Percentiles rank a stretch among this genome's conserved stretches.
Conservation (phyloP, 768 basidiomycete genomes). For the Pleurotus eryngii region DNA sequence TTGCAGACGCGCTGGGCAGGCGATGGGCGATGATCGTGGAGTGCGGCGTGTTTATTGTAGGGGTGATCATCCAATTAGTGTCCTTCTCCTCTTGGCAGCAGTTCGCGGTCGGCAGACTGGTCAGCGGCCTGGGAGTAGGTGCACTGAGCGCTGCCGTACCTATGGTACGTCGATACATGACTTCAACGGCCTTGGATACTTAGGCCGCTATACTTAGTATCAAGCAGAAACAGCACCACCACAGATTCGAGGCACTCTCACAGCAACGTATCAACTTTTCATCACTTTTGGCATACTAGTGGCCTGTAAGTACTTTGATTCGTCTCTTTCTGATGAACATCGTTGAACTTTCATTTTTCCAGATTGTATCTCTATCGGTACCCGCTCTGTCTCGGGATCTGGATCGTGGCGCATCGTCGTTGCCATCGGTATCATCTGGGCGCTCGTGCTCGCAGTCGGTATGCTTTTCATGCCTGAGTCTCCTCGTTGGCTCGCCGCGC, state of each 20-base stretch:
- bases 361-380: conserved; percentile 71
- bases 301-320: conserved; percentile 41
- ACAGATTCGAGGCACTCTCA: conserved; percentile 67
- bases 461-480: conserved; percentile 72
- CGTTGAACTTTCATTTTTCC: conserved; percentile 4
- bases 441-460: conserved; percentile 55
- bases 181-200: conserved; percentile 2
- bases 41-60: conserved; percentile 54
- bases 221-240: conserved; percentile 73
- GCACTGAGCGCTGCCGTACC: conserved; percentile 66
- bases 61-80: conserved; percentile 58
- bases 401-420: conserved; percentile 63
- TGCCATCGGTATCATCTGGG: conserved; percentile 61
- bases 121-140: conserved; percentile 68
- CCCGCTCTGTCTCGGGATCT: conserved; percentile 42
- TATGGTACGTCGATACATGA: conserved; percentile 33
- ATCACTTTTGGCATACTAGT: conserved; percentile 71
- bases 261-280: conserved; percentile 60
- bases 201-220: conserved; percentile 32
- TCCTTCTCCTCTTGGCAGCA: conserved; percentile 58
- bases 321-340: neutral
- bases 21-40: conserved; percentile 64
- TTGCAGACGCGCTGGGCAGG: conserved; percentile 64
- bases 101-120: conserved; percentile 60
- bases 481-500: conserved; percentile 58